Evolutionary conservation across 352 stramenopile species (phyloP), one percentile per base, ranked within the genome.

Genomic region (Globisporangium heterothallicum): DNA sequence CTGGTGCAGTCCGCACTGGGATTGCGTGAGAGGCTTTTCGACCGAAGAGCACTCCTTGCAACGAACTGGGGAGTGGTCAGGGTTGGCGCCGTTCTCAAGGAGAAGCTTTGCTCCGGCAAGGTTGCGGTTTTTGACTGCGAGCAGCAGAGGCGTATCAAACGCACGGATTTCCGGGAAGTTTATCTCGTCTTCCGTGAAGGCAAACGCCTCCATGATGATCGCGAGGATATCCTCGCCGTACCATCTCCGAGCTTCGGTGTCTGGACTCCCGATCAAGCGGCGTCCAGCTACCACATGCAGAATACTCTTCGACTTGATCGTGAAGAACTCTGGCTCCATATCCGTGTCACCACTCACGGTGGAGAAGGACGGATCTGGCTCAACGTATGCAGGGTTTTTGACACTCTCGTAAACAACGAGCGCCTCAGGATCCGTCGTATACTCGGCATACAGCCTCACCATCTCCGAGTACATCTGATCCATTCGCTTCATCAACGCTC

Each of bases 121-220:
- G 46, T 87, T 70, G 6, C 69, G 65, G 2, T 63, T 58, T 30
- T 78, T 53, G 2, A 89, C 70, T 22, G 80, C 78, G 40, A 69
- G 82, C 49, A 82, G 60, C 25, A 92, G 49, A 4, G 80, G 63
- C 0, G 80, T 88, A 92, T 65, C 38, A 88, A 50, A 58, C 53
- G 13, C 50, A 26, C 6, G 61, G 59, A 44, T 67, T 59, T 0
- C n/a, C n/a, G n/a, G n/a, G 8, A 41, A 56, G 27, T 56, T 35
- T 4, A 56, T 10, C 4, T 56, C 49, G 14, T 42, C 49, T 21
- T 9, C 9, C 13, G 49, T 32, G 25, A 56, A 56, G 7, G 49
- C 0, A 38, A 56, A 56, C 26, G 9, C 22, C 18, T 56, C 38
- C 24, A 56, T 13, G 8, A 56, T 25, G 49, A 56, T 32, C 21